Evolutionary conservation across 2,329 filamentous ascomycete genomes (phyloP).

Genomic region (Calonectria hongkongensis): DNA sequence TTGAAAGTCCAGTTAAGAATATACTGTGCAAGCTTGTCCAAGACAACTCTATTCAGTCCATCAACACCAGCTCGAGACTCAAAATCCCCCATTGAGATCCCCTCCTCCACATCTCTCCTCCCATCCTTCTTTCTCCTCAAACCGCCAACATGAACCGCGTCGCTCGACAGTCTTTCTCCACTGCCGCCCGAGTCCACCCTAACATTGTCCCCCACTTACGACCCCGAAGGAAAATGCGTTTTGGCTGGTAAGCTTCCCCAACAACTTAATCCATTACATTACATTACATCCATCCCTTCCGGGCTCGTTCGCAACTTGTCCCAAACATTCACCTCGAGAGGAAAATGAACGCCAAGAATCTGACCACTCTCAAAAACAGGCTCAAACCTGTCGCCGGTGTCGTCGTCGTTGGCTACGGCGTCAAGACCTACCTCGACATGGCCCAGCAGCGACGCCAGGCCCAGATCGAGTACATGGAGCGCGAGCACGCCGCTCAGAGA

Average conservation of each 20-base stretch:
- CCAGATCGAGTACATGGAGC: slow-evolving; percentile 58
- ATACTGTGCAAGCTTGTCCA: slow-evolving; percentile 20
- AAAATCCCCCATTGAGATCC: slow-evolving; percentile 8
- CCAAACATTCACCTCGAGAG: background rate
- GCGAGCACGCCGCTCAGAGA: slow-evolving; percentile 59
- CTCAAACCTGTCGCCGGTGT: slow-evolving; percentile 58
- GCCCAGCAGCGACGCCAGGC: slow-evolving; percentile 54
- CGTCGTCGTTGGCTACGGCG: slow-evolving; percentile 59
- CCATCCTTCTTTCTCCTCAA: slow-evolving; percentile 30
- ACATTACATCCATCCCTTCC: slow-evolving; percentile 25
- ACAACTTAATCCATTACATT: slow-evolving; percentile 26
- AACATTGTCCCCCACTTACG: slow-evolving; percentile 55
- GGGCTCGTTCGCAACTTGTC: background rate
- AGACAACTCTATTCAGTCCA: slow-evolving; percentile 6
- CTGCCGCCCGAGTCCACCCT: slow-evolving; percentile 54
- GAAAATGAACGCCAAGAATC: slow-evolving; percentile 37
- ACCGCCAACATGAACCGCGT: slow-evolving; percentile 52
- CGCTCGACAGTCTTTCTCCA: slow-evolving; percentile 54
- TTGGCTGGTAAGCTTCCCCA: slow-evolving; percentile 48
- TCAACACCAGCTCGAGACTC: slow-evolving; percentile 15
- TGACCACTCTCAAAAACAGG: slow-evolving; percentile 50
- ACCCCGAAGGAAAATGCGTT: slow-evolving; percentile 52
- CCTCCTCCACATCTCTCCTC: slow-evolving; percentile 20
- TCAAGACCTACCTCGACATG: slow-evolving; percentile 58
- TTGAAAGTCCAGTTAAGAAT: slow-evolving; percentile 25